Base-by-base conservation (phyloP, 2,329 filamentous ascomycete genomes). In the Colletotrichum liaoningense region DNA sequence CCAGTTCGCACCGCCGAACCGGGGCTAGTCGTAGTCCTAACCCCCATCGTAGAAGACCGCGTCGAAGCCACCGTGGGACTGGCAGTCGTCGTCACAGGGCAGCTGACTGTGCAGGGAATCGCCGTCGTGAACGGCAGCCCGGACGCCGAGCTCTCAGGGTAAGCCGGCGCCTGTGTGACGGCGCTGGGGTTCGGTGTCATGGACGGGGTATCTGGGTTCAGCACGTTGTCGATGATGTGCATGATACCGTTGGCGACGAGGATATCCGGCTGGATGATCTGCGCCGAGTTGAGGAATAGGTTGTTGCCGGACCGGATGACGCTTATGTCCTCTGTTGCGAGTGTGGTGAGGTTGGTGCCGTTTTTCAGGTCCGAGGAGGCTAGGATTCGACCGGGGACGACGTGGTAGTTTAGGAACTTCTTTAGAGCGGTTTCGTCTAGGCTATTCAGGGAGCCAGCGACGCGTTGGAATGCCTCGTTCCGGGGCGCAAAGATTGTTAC, bases 241-340 rank as follows among this genome's bases (percentile, higher is more conserved):
- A 90, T 79, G 62, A 91, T 88, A 52, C 89, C 89, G 76, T 91
- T 91, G 68, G 87, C 85, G 58, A 89, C 79, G 19, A 91, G 81
- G 38, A 89, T 84, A 75, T 91, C 88, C 1, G 86, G 82, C 73
- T 84, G 81, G n/a, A 88, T 80, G 28, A 91, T 82, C 77, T 86
- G 84, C 4, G 88, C 88, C n/a, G 85, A 83, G 82, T 90, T 88
- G 76, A 89, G 80, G 74, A 83, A 88, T 78, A 85, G 88, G 74
- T 84, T 84, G 64, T 84, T 83, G 28, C 83, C 84, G 7, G 81
- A 78, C 59, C 83, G 81, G 14, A 82, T 80, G 19, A 87, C 77
- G 26, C 77, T 80, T 28, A 89, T 77, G 26, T 24, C 58, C n/a
- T 72, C 68, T 30, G 88, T 84, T 68, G 88, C 82, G 1, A 89